Conservation (phyloP, 345 rosid species). For the Boechera divaricarpa region DNA sequence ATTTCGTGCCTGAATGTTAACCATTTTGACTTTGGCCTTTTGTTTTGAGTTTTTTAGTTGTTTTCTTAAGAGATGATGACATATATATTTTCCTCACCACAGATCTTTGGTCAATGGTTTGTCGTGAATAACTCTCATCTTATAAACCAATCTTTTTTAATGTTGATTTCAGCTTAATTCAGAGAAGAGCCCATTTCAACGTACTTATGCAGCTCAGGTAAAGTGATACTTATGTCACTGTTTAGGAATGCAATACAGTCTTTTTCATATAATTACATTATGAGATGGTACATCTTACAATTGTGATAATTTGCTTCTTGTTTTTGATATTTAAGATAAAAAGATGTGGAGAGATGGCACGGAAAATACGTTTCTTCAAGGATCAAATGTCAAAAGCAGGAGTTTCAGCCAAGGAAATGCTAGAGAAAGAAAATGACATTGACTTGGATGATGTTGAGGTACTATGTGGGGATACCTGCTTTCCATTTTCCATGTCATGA, state of each 20-base stretch:
- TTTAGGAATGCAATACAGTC: background rate
- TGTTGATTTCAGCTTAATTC: conserved; percentile 75
- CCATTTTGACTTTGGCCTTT: background rate
- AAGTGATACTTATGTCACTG: conserved; percentile 4
- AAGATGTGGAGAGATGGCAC: conserved; percentile 93
- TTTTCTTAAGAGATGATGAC: conserved; percentile 9
- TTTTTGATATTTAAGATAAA: conserved; percentile 58
- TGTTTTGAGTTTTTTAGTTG: background rate
- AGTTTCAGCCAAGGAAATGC: conserved; percentile 53
- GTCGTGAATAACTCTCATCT: background rate
- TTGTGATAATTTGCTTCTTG: conserved; percentile 6
- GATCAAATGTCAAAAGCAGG: conserved; percentile 91
- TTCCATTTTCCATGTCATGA: conserved; percentile 18
- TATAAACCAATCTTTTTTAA: conserved; percentile 2
- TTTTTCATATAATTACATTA: background rate
- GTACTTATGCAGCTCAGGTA: conserved; percentile 97
- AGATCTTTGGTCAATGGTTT: conserved; percentile 9
- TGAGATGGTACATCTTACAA: conserved; percentile 8
- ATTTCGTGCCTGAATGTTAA: background rate
- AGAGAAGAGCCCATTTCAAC: conserved; percentile 94
- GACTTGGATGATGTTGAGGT: conserved; percentile 88
- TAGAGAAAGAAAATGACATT: conserved; percentile 48
- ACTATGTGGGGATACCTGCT: conserved; percentile 10
- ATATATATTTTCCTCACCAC: background rate
- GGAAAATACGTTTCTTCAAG: conserved; percentile 83